phyloP scores from a whole-genome alignment of 1,284 basidiomycete species.

The Coniophora puteana region DNA sequence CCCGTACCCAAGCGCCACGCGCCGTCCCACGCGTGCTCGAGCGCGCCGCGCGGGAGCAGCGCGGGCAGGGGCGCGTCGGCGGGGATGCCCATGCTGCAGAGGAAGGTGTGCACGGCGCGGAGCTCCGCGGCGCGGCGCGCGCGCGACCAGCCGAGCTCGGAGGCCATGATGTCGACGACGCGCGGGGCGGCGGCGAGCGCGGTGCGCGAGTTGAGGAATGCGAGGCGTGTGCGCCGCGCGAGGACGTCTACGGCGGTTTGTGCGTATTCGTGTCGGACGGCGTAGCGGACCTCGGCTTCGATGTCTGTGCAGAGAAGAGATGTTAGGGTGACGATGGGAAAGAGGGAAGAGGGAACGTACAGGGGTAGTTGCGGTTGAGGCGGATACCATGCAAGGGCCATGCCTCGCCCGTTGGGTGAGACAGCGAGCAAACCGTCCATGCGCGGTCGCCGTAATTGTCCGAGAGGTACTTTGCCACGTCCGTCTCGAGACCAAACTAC shows the following conservation, averaged over 20 bases:
- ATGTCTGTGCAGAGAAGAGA: slow-evolving; percentile 49
- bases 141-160: slow-evolving; percentile 78
- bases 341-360: slow-evolving; percentile 34
- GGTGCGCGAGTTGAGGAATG: slow-evolving; percentile 90
- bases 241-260: slow-evolving; percentile 89
- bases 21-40: slow-evolving; percentile 33
- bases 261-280: slow-evolving; percentile 88
- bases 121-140: slow-evolving; percentile 60
- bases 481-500: slow-evolving; percentile 85
- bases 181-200: slow-evolving; percentile 83
- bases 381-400: slow-evolving; percentile 88
- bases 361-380: slow-evolving; percentile 78
- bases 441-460: slow-evolving; percentile 95
- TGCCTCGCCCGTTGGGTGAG: slow-evolving; percentile 70
- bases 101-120: slow-evolving; percentile 56
- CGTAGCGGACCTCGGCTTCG: slow-evolving; percentile 93
- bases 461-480: slow-evolving; percentile 92
- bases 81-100: slow-evolving; percentile 75
- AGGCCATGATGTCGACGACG: slow-evolving; percentile 90
- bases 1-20: slow-evolving; percentile 19
- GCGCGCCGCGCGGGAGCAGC: slow-evolving; percentile 28
- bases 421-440: slow-evolving; percentile 88
- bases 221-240: slow-evolving; percentile 86
- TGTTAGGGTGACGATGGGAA: slow-evolving; percentile 2
- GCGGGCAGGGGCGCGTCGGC: slow-evolving; percentile 31